phyloP scores from a whole-genome alignment of 495 filamentous ascomycete species.

The Hyaloscypha bicolor region DNA sequence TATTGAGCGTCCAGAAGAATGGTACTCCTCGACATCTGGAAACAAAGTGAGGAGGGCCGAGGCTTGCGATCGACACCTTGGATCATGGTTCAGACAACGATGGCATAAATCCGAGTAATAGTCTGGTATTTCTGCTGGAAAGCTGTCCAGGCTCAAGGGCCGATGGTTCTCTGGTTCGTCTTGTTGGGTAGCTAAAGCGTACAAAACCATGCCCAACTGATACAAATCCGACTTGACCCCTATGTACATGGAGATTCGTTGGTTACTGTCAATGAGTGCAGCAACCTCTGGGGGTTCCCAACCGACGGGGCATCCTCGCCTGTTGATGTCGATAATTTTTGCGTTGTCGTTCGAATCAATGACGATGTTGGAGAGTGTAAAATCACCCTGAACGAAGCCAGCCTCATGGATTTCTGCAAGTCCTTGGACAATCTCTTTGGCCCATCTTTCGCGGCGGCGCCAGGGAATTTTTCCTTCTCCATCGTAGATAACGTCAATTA shows the following conservation, averaged over 20 bases:
- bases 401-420: constrained; percentile 92
- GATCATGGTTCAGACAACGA: constrained; percentile 57
- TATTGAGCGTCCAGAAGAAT: constrained; percentile 1
- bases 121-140: constrained; percentile 52
- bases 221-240: constrained; percentile 96
- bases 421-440: constrained; percentile 87
- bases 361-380: constrained; percentile 96
- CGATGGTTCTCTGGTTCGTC: constrained; percentile 88
- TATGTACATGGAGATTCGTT: constrained; percentile 96
- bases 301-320: constrained; percentile 91
- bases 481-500: constrained; percentile 92
- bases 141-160: constrained; percentile 57
- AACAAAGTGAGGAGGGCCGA: constrained; percentile 29
- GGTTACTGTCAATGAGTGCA: constrained; percentile 84
- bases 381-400: constrained; percentile 97
- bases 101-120: constrained; percentile 62
- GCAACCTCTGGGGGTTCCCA: constrained; percentile 97
- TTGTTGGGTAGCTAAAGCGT: constrained; percentile 83
- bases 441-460: constrained; percentile 84
- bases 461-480: constrained; percentile 61
- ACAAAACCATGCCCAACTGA: constrained; percentile 96
- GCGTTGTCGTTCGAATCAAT: constrained; percentile 84
- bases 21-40: constrained; percentile 24
- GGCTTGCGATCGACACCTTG: constrained; percentile 35
- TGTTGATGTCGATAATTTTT: constrained; percentile 98